These are phyloP conservation scores for Sungouiella blattae DNA, from an alignment of 805 yeast species.

Conservation along the genomic window DNA sequence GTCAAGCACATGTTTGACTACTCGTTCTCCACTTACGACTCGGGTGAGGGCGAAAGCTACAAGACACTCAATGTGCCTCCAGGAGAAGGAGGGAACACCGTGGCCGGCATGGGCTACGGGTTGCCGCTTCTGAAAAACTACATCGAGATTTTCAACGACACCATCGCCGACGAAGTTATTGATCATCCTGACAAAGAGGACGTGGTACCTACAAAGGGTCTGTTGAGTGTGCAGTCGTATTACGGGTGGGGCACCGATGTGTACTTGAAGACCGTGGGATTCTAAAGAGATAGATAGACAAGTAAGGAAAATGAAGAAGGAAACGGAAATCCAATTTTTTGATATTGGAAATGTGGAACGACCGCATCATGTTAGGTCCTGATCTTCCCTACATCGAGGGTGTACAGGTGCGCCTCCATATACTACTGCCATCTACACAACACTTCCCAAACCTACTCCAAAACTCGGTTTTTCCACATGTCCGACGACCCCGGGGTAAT, in stretches of 20 bases:
- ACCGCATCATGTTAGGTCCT: too few species aligned
- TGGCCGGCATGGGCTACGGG: slow-evolving; percentile 98
- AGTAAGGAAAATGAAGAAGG: too few species aligned
- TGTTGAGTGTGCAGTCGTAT: slow-evolving; percentile 63
- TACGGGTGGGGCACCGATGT: slow-evolving; percentile 81
- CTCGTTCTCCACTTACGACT: slow-evolving; percentile 76
- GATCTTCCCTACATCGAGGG: too few species aligned
- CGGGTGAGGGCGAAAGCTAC: slow-evolving; percentile 54
- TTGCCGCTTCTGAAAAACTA: slow-evolving; percentile 68
- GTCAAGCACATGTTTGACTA: slow-evolving; percentile 75
- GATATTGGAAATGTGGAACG: too few species aligned
- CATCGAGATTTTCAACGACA: slow-evolving; percentile 40
- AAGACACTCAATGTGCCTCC: slow-evolving; percentile 67
- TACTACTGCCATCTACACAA: too few species aligned
- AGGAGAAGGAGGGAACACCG: slow-evolving; percentile 61
- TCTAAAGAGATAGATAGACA: too few species aligned
- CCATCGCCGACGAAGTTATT: slow-evolving; percentile 15
- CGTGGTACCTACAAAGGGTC: slow-evolving; percentile 26
- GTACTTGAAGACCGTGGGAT: slow-evolving; percentile 48
- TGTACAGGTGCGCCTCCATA: too few species aligned
- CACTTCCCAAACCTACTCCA: too few species aligned
- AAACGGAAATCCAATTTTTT: too few species aligned
- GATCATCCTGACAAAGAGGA: background rate
- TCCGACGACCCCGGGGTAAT: background rate
- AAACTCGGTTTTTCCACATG: too few species aligned